Evolutionary conservation across 148 eudicot species (phyloP), one percentile per base, ranked within the genome.

Genomic region (Fagopyrum esculentum): DNA sequence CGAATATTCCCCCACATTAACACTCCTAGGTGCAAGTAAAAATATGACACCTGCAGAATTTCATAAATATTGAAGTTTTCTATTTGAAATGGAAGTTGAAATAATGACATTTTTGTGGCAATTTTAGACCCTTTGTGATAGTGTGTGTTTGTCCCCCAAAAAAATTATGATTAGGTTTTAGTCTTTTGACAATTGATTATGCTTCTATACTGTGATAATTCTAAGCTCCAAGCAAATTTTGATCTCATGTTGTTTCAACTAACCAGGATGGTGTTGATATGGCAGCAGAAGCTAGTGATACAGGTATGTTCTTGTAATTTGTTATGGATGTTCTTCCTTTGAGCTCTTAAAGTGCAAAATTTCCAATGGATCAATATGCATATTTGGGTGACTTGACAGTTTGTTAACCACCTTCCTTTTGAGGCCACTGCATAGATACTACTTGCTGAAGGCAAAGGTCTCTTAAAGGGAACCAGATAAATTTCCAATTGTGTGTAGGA

Each of bases 161-260:
- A 35, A 66, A 35, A 35, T 15, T 12, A 8, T 40, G 19, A 13
- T 40, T 40, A 66, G 45, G 45, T 40, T 66, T 35, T 35, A 35
- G 40, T 35, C 40, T 35, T 35, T 66, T 66, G 19, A 5, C 71
- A 66, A 35, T 63, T 29, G 10, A 10, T 63, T 30, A 57, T 61
- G 30, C 68, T 61, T 61, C 68, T 61, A 61, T 61, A 1, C 40
- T 35, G 40, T 35, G 40, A 1, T 35, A 35, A 35, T 35, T 35
- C 40, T 35, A 35, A 35, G 40, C 40, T 35, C 40, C 40, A 35
- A 35, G 40, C 40, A 35, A 2, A 35, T 61, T 15, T 26, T 61
- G 68, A 61, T 61, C 68, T 61, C 68, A 61, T 61, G 15, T 35
- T 66, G 46, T 66, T 66, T 66, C 46, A 22, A 40, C 46, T 66